Percentiles rank a stretch among this genome's conserved stretches.
These are phyloP conservation scores for Wickerhamiella siamensis DNA, from an alignment of 805 yeast species.

Conservation along the genomic window DNA sequence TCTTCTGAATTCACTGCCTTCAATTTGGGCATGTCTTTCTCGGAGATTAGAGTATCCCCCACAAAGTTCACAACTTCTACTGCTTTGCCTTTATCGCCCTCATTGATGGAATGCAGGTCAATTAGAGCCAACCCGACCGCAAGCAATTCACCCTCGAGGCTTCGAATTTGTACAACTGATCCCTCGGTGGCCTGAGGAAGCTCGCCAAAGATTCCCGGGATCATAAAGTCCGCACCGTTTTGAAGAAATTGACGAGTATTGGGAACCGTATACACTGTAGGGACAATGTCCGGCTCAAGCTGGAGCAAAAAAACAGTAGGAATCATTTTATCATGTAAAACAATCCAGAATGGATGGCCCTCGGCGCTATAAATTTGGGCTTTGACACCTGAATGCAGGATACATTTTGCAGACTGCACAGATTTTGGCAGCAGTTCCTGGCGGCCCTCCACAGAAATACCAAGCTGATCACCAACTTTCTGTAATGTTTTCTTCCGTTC, in stretches of 20 bases:
- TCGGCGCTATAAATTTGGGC: constrained; percentile 53
- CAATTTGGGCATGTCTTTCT: constrained; percentile 35
- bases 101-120: constrained; percentile 31
- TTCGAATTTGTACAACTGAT: constrained; percentile 56
- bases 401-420: constrained; percentile 51
- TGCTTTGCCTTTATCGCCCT: constrained; percentile 66
- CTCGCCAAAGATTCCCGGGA: constrained; percentile 35
- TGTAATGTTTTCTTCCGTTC: constrained; percentile 48
- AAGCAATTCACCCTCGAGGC: constrained; percentile 27
- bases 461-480: constrained; percentile 30
- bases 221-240: constrained; percentile 54
- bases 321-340: constrained; percentile 25
- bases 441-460: constrained; percentile 19
- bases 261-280: constrained; percentile 55
- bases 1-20: constrained; percentile 16
- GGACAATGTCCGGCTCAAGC: constrained; percentile 52
- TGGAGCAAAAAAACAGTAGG: constrained; percentile 65
- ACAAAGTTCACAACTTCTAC: constrained; percentile 54
- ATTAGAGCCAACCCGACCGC: constrained; percentile 20
- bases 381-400: constrained; percentile 32
- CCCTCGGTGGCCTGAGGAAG: constrained; percentile 42
- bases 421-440: constrained; percentile 34
- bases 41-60: constrained; percentile 49
- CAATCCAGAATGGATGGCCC: constrained; percentile 62
- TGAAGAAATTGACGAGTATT: constrained; percentile 55